These are phyloP conservation scores for Aspergillus melleus DNA, from an alignment of 2,329 filamentous ascomycete genomes.

Conservation along the genomic window DNA sequence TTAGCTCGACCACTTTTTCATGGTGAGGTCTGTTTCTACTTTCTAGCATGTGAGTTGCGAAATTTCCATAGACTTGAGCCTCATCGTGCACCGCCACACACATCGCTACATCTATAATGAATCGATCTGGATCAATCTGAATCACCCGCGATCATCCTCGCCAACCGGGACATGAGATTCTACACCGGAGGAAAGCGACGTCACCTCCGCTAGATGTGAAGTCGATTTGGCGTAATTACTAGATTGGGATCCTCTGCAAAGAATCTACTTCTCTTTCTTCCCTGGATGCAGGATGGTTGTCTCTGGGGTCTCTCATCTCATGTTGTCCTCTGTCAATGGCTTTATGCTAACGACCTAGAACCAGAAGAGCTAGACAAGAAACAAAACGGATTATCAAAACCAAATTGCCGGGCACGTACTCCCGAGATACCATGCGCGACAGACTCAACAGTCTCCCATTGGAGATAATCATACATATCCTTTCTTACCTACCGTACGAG, in stretches of 20 bases:
- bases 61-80: neutral
- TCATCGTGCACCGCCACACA: neutral
- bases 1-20: neutral
- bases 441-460: slow-evolving; percentile 27
- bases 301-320: neutral
- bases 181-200: neutral
- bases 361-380: neutral
- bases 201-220: neutral
- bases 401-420: neutral
- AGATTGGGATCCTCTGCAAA: neutral
- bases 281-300: neutral
- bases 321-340: neutral
- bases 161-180: neutral
- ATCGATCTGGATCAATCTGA: neutral
- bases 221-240: neutral
- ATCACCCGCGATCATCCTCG: no score
- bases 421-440: slow-evolving; percentile 12
- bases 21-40: neutral
- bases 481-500: slow-evolving; percentile 30
- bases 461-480: slow-evolving; percentile 33
- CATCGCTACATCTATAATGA: neutral
- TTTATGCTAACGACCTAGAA: neutral
- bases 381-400: neutral
- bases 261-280: neutral
- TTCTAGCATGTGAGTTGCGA: neutral